phyloP scores from a whole-genome alignment of 2,329 filamentous ascomycete genomes.

The Tolypocladium album region DNA sequence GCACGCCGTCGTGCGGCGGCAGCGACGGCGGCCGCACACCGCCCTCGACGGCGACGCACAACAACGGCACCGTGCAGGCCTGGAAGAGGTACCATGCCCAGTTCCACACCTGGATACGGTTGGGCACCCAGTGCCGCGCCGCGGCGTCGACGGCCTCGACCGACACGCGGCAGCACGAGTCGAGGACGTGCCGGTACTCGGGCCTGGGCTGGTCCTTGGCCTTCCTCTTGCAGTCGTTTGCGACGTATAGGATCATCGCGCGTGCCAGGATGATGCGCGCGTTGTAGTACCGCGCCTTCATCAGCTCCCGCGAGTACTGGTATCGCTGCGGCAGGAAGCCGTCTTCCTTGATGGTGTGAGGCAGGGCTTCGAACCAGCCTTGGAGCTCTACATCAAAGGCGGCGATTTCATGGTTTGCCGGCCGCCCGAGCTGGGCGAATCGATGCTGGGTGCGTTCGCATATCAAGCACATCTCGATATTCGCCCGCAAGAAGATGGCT shows the following conservation, averaged over 20 bases:
- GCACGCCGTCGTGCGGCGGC: constrained; percentile 3
- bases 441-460: constrained; percentile 18
- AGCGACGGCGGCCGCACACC: constrained; percentile 5
- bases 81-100: constrained; percentile 21
- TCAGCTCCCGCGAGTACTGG: constrained; percentile 15
- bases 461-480: constrained; percentile 17
- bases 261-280: constrained; percentile 14
- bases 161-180: constrained; percentile 14
- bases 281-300: constrained; percentile 19
- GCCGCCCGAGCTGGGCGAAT: constrained; percentile 14
- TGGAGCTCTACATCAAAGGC: constrained; percentile 16
- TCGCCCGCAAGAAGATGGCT: constrained; percentile 13
- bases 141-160: constrained; percentile 18
- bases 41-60: constrained; percentile 16
- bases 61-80: constrained; percentile 17
- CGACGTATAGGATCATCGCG: constrained; percentile 11
- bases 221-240: constrained; percentile 10
- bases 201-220: constrained; percentile 4
- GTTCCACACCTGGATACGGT: constrained; percentile 20
- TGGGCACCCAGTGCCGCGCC: constrained; percentile 19
- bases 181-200: constrained; percentile 12
- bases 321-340: constrained; percentile 13
- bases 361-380: constrained; percentile 13
- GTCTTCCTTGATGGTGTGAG: constrained; percentile 9
- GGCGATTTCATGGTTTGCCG: constrained; percentile 13